Conservation (phyloP, 2,329 filamentous ascomycete species). For the Colletotrichum lindemuthianum region DNA sequence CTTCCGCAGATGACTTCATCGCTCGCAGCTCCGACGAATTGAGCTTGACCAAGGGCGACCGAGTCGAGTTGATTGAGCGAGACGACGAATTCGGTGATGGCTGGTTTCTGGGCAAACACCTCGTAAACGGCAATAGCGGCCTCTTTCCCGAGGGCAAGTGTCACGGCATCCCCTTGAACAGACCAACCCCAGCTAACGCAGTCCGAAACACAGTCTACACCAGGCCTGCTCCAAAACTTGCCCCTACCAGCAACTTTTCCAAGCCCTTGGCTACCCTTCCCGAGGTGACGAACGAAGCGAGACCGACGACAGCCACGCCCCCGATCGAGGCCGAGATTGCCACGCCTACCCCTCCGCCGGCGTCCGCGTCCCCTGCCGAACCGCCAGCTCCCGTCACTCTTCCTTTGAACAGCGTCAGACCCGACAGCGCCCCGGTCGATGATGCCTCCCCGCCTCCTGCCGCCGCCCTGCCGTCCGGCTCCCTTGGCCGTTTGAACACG, state of each 20-base stretch:
- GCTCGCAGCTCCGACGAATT: conserved; percentile 94
- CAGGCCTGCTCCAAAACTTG: conserved; percentile 62
- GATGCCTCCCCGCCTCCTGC: conserved; percentile 47
- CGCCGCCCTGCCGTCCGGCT: conserved; percentile 37
- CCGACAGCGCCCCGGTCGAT: conserved; percentile 41
- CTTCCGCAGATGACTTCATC: conserved; percentile 81
- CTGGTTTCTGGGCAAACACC: conserved; percentile 82
- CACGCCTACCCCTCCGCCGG: conserved; percentile 31
- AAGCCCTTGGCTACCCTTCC: conserved; percentile 44
- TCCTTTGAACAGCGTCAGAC: conserved; percentile 54
- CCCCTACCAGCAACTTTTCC: conserved; percentile 42
- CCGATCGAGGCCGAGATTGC: conserved; percentile 1
- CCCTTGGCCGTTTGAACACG: conserved; percentile 52
- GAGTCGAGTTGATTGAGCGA: conserved; percentile 83
- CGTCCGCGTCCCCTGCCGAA: conserved; percentile 43
- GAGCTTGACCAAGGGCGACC: conserved; percentile 84
- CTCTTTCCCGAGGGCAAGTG: conserved; percentile 83
- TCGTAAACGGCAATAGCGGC: conserved; percentile 77
- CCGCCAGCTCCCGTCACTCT: conserved; percentile 48
- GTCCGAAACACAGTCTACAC: conserved; percentile 67
- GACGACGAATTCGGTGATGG: conserved; percentile 91
- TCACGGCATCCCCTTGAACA: conserved; percentile 33
- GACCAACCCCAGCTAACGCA: conserved; percentile 16
- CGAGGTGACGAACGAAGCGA: conserved; percentile 44
- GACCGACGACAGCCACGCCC: conserved; percentile 28